These are phyloP conservation scores for Halophytophthora batemanensis DNA, from an alignment of 352 stramenopile species.

Conservation along the genomic window DNA sequence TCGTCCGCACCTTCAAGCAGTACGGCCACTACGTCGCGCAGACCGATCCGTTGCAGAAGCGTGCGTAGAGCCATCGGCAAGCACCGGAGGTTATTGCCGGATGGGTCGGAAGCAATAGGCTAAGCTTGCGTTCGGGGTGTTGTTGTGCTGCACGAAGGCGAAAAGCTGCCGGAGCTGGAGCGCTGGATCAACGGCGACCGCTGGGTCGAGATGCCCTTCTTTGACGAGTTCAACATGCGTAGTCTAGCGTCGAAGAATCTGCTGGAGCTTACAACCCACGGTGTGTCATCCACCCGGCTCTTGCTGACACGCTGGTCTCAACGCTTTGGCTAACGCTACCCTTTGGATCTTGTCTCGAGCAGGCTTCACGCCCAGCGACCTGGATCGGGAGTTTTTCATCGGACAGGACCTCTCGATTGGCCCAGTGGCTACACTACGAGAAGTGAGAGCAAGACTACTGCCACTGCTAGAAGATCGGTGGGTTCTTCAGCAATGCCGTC, in stretches of 20 bases:
- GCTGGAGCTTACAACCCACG: constrained; percentile 80
- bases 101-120: not conserved
- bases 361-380: constrained; percentile 88
- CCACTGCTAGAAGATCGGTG: not conserved
- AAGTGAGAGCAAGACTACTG: constrained; percentile 22
- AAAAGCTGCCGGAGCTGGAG: constrained; percentile 81
- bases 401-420: constrained; percentile 84
- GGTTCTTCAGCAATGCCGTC: not conserved
- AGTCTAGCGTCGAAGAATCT: constrained; percentile 79
- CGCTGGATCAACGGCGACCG: constrained; percentile 83
- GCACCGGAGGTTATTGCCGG: not conserved
- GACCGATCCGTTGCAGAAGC: constrained; percentile 84
- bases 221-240: constrained; percentile 86
- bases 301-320: constrained; percentile 4
- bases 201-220: constrained; percentile 84
- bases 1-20: constrained; percentile 89
- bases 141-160: constrained; percentile 26
- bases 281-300: constrained; percentile 20
- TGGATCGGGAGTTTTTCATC: constrained; percentile 93
- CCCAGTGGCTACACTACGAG: constrained; percentile 67
- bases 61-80: constrained; percentile 17
- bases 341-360: constrained; percentile 1
- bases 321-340: not conserved
- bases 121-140: not conserved
- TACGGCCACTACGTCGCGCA: constrained; percentile 88